Base-by-base conservation (phyloP, 2,329 filamentous ascomycete genomes). In the Sclerotinia sclerotiorum region DNA sequence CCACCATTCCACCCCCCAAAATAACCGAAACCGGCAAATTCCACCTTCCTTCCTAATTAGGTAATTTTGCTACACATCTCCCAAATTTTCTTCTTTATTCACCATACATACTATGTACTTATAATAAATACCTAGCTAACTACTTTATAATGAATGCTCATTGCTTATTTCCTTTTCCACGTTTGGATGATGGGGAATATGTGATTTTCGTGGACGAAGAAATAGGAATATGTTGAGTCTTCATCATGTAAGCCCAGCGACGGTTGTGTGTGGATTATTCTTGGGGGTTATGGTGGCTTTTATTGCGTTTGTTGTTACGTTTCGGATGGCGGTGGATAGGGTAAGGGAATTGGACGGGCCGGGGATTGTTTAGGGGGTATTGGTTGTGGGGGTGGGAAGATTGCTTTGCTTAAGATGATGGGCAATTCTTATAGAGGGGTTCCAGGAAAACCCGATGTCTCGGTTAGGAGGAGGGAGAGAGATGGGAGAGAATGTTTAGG, bases 191-290 rank as follows among this genome's bases (percentile, higher is more conserved):
- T 63, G 60, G 46, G 32, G 32, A 63, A n/a, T 15, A 62, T 51
- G 51, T 27, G 15, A 63, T 42, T 63, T 42, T 21, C 5, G 46
- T 19, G 32, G 29, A 8, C 32, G 32, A 60, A 56, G 48, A 58
- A 51, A 29, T 24, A 67, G 49, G n/a, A 67, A 51, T 17, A 67
- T 60, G 52, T 24, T 67, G 6, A 58, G n/a, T 51, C 44, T 67
- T 19, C 64, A 67, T 49, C 64, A 67, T 60, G 21, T 60, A 21
- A 35, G 46, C 42, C 44, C 44, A 46, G 64, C 64, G n/a, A 49
- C 54, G 27, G 55, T 67, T 42, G 54, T 67, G 11, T 67, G 64
- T 49, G 64, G 64, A 17, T 61, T 67, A 2, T 67, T 67, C 24
- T 24, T 67, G 19, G 64, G 64, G 17, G 32, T 60, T 51, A 60